Conservation (phyloP, 495 filamentous ascomycete species). For the Baudoinia panamericana region DNA sequence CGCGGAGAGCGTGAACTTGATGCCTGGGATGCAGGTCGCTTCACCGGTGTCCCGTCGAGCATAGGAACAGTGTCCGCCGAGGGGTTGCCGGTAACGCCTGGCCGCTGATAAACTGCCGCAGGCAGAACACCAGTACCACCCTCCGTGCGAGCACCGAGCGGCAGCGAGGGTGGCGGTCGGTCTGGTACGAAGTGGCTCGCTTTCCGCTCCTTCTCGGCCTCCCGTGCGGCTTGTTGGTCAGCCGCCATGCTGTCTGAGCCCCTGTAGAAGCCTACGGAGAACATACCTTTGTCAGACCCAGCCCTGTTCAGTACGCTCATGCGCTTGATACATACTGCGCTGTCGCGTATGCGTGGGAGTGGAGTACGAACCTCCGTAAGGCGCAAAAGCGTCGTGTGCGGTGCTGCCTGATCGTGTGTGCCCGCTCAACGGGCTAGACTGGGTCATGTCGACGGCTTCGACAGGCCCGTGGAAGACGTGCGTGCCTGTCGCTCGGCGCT, state of each 20-base stretch:
- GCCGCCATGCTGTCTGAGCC: neutral
- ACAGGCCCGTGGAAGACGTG: conserved; percentile 7
- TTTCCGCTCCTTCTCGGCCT: neutral
- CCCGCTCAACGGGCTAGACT: neutral
- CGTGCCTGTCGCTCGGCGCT: conserved; percentile 10
- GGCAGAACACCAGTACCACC: neutral
- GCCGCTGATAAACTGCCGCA: conserved; percentile 3
- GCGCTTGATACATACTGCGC: conserved; percentile 16
- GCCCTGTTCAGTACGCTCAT: neutral
- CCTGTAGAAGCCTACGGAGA: conserved; percentile 7
- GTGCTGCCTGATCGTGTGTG: conserved; percentile 9
- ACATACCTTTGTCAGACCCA: conserved; percentile 19
- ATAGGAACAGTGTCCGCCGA: conserved; percentile 2
- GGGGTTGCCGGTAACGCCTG: neutral
- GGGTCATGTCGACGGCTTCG: conserved; percentile 4
- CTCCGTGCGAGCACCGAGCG: conserved; percentile 1
- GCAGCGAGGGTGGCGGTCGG: conserved; percentile 2
- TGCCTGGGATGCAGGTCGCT: neutral
- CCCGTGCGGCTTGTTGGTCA: conserved; percentile 6
- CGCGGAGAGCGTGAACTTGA: conserved; percentile 5
- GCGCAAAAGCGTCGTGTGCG: conserved; percentile 14
- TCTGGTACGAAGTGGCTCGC: neutral
- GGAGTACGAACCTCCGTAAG: conserved; percentile 17
- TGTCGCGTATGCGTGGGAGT: conserved; percentile 14
- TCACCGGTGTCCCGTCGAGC: conserved; percentile 9